phyloP scores from a whole-genome alignment of 805 yeast genomes.

The Candida nonsorbophila region DNA sequence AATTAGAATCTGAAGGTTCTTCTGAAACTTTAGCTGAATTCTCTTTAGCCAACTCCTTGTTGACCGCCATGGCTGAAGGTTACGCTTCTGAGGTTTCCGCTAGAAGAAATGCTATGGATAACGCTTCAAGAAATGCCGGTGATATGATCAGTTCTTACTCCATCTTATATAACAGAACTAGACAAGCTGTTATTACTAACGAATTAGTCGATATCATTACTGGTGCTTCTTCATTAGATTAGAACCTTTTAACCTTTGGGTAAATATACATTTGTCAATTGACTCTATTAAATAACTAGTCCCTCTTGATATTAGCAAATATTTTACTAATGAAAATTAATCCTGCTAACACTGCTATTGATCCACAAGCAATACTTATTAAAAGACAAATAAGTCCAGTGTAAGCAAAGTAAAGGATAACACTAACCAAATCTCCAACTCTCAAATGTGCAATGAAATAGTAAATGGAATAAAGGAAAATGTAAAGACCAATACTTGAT shows the following conservation, averaged over 20 bases:
- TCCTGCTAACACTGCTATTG: conserved; percentile 66
- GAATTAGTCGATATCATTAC: conserved; percentile 99
- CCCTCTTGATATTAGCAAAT: conserved; percentile 54
- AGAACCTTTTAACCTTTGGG: conserved; percentile 15
- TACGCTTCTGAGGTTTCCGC: conserved; percentile 97
- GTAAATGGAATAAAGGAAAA: conserved; percentile 62
- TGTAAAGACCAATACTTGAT: conserved; percentile 63
- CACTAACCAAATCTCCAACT: conserved; percentile 62
- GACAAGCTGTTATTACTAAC: conserved; percentile 99
- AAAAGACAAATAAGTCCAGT: conserved; percentile 58
- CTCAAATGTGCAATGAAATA: conserved; percentile 56
- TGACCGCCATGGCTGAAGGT: conserved; percentile 94
- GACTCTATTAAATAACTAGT: conserved; percentile 21
- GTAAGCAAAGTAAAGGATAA: conserved; percentile 65
- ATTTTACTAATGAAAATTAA: conserved; percentile 59
- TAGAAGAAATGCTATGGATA: conserved; percentile 99
- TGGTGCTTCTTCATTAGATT: conserved; percentile 98
- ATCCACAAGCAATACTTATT: conserved; percentile 69
- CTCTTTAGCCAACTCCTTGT: conserved; percentile 83
- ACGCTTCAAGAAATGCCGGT: conserved; percentile 99
- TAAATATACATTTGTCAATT: background rate
- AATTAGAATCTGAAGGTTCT: conserved; percentile 60
- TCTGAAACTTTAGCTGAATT: conserved; percentile 78
- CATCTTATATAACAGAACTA: conserved; percentile 97
- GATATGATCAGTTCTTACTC: conserved; percentile 97